Percentiles rank a stretch among this genome's conserved stretches.
Evolutionary conservation across 495 filamentous ascomycete genomes (phyloP).

Genomic region (Extremus antarcticus): DNA sequence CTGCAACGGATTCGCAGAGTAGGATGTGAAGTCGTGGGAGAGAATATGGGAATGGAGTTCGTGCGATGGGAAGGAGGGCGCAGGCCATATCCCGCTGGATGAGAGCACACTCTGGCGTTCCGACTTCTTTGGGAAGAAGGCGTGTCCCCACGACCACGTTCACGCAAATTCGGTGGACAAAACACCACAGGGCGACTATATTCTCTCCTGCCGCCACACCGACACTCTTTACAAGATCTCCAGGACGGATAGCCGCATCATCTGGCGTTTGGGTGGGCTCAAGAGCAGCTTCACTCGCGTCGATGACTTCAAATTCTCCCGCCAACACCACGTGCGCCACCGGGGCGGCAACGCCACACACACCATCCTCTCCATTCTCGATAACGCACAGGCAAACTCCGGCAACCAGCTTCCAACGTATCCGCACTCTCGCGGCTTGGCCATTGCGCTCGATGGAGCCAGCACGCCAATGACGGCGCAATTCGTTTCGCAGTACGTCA

Average conservation of each 20-base stretch:
- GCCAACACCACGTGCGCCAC: constrained; percentile 13
- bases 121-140: neutral
- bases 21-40: constrained; percentile 2
- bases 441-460: constrained; percentile 5
- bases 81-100: constrained; percentile 2
- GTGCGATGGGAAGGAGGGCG: neutral
- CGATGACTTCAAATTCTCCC: constrained; percentile 8
- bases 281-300: constrained; percentile 1
- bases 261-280: constrained; percentile 18
- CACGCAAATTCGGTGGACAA: constrained; percentile 22
- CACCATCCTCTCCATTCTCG: constrained; percentile 11
- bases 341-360: constrained; percentile 11
- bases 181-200: constrained; percentile 15
- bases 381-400: constrained; percentile 6
- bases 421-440: constrained; percentile 6
- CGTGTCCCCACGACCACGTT: neutral
- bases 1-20: constrained; percentile 5
- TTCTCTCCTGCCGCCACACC: constrained; percentile 18
- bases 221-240: constrained; percentile 16
- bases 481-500: neutral
- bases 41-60: constrained; percentile 4
- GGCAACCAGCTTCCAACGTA: neutral
- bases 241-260: constrained; percentile 11
- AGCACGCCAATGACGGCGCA: constrained; percentile 1
- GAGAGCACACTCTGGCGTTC: constrained; percentile 6